These are phyloP conservation scores for Candida qinlingensis DNA, from an alignment of 805 yeast genomes.

Conservation along the genomic window DNA sequence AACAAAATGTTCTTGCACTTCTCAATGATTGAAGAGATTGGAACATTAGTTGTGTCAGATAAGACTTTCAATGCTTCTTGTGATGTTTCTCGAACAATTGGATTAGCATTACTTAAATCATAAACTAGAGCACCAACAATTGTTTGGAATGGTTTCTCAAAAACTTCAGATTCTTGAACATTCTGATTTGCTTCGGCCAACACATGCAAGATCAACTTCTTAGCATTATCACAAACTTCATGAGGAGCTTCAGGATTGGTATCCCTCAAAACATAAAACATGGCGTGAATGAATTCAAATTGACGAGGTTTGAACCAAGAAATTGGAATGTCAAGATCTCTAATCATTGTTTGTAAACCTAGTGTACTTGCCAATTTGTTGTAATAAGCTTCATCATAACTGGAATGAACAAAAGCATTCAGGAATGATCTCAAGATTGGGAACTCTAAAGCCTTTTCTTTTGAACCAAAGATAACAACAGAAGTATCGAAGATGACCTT, in stretches of 20 bases:
- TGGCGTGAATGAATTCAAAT: conserved; percentile 77
- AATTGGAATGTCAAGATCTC: conserved; percentile 61
- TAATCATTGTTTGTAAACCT: conserved; percentile 71
- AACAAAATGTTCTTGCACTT: conserved; percentile 79
- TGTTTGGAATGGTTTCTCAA: conserved; percentile 69
- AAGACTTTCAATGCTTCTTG: conserved; percentile 63
- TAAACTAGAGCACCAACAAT: conserved; percentile 86
- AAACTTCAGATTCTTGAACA: conserved; percentile 54
- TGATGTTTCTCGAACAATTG: conserved; percentile 75
- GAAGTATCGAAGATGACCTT: conserved; percentile 58
- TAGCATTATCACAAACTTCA: conserved; percentile 68
- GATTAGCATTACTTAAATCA: conserved; percentile 86
- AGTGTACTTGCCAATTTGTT: conserved; percentile 84
- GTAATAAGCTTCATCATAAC: conserved; percentile 85
- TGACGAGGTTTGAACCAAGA: conserved; percentile 74
- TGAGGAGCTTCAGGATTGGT: conserved; percentile 85
- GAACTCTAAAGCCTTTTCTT: conserved; percentile 60
- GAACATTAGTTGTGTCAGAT: conserved; percentile 62
- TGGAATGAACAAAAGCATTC: conserved; percentile 80
- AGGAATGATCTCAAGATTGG: conserved; percentile 74
- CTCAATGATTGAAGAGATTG: conserved; percentile 69
- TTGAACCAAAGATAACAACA: conserved; percentile 58
- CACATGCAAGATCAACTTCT: conserved; percentile 56
- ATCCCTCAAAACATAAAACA: conserved; percentile 86
- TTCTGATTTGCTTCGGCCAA: conserved; percentile 61